Evolutionary conservation across 2,329 filamentous ascomycete species (phyloP).

Genomic region (Ascochyta fabae): DNA sequence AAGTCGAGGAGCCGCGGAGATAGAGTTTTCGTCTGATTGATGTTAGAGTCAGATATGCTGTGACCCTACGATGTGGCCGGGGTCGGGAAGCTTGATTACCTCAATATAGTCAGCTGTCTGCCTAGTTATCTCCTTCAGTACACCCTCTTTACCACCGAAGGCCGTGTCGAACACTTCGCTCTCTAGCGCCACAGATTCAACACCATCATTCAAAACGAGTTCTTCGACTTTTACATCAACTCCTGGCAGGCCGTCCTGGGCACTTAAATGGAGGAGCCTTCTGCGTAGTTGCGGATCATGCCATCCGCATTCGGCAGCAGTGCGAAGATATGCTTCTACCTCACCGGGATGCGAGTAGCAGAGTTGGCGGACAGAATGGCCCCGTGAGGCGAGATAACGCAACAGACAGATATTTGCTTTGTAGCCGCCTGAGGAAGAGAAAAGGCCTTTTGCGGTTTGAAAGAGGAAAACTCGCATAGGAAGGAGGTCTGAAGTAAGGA

Average conservation of each 20-base stretch:
- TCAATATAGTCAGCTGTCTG: background rate
- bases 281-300: background rate
- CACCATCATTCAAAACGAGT: background rate
- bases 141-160: background rate
- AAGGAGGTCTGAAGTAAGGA: too few relatives aligned
- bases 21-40: background rate
- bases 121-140: background rate
- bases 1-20: background rate
- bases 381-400: slow-evolving; percentile 10
- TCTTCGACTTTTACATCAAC: background rate
- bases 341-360: slow-evolving; percentile 10
- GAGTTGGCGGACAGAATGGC: slow-evolving; percentile 7
- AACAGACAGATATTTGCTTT: slow-evolving; percentile 10
- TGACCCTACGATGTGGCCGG: too few relatives aligned
- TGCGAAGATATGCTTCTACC: background rate
- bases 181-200: background rate
- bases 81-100: background rate
- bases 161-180: background rate
- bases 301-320: background rate
- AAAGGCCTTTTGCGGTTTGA: slow-evolving; percentile 4
- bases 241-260: background rate
- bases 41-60: background rate
- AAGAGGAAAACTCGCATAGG: background rate
- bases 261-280: background rate
- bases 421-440: slow-evolving; percentile 12